A percentile compares a stretch with the other conserved stretches of the same genome.
These are phyloP conservation scores for Nigrospora osmanthi DNA, from an alignment of 2,329 filamentous ascomycete genomes.

Conservation along the genomic window DNA sequence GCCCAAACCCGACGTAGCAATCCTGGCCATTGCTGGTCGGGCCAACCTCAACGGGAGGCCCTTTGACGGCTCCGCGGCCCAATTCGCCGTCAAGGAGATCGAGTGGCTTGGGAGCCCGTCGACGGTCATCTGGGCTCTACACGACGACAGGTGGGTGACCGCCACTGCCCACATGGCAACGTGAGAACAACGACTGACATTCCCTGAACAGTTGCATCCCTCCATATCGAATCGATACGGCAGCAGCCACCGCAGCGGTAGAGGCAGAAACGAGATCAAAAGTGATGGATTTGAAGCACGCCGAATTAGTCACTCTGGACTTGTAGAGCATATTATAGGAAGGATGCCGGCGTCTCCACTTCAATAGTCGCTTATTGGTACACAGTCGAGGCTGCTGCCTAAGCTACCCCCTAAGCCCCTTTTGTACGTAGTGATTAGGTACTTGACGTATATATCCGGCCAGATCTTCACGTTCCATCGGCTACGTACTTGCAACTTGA, in stretches of 20 bases:
- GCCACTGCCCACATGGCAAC: too few species aligned
- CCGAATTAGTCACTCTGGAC: background rate
- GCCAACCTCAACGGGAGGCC: constrained; percentile 8
- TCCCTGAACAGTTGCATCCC: background rate
- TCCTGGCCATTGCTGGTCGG: constrained; percentile 13
- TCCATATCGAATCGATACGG: background rate
- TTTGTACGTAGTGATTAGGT: too few species aligned
- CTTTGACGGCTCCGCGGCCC: background rate
- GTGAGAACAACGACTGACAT: background rate
- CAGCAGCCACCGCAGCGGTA: background rate
- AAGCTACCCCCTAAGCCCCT: too few species aligned
- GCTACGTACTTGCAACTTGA: too few species aligned
- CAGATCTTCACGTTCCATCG: too few species aligned
- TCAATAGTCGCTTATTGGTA: too few species aligned
- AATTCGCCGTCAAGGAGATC: background rate
- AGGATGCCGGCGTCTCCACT: too few species aligned
- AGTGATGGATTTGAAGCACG: background rate
- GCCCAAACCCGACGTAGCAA: constrained; percentile 10
- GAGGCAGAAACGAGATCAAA: background rate
- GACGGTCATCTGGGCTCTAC: background rate
- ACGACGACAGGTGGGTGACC: background rate
- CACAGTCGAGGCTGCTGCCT: too few species aligned
- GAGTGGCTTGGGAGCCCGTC: background rate
- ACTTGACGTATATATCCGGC: too few species aligned
- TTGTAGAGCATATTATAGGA: background rate